phyloP scores from a whole-genome alignment of 352 stramenopile species.

The Globisporangium nagaii region DNA sequence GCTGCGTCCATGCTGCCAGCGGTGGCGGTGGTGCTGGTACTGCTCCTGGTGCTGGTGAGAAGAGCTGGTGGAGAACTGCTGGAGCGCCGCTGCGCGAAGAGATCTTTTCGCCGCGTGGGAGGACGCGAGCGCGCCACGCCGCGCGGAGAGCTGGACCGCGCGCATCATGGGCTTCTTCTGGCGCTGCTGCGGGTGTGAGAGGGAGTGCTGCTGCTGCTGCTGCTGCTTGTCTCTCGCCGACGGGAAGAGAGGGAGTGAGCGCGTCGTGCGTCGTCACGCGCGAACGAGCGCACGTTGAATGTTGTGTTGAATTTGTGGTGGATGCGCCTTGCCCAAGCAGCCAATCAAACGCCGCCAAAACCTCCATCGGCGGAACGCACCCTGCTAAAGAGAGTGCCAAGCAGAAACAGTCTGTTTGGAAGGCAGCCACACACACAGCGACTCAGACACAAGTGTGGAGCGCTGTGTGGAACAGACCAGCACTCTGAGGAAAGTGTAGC shows the following conservation, averaged over 20 bases:
- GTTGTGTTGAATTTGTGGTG: not conserved
- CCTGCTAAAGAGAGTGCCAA: not conserved
- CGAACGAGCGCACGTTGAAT: not conserved
- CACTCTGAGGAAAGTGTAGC: not conserved
- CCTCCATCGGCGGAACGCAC: not conserved
- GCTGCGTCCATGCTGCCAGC: not conserved
- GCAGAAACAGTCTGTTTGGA: too few species aligned
- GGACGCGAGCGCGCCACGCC: constrained; percentile 5
- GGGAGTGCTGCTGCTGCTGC: not conserved
- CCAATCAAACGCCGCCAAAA: not conserved
- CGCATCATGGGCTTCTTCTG: not conserved
- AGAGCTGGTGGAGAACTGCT: not conserved
- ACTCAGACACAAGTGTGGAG: not conserved
- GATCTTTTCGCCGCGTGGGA: not conserved
- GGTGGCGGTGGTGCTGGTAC: not conserved
- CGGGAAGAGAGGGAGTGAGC: not conserved
- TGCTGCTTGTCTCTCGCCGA: too few species aligned
- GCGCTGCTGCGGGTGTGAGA: not conserved
- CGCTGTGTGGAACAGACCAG: not conserved
- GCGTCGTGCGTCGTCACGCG: not conserved
- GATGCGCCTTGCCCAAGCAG: not conserved
- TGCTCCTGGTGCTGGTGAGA: not conserved
- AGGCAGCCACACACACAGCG: too few species aligned
- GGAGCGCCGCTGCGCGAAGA: not conserved
- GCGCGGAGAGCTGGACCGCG: not conserved